Base-by-base conservation (phyloP, 805 yeast species). In the Blastobotrys chiropterorum region DNA sequence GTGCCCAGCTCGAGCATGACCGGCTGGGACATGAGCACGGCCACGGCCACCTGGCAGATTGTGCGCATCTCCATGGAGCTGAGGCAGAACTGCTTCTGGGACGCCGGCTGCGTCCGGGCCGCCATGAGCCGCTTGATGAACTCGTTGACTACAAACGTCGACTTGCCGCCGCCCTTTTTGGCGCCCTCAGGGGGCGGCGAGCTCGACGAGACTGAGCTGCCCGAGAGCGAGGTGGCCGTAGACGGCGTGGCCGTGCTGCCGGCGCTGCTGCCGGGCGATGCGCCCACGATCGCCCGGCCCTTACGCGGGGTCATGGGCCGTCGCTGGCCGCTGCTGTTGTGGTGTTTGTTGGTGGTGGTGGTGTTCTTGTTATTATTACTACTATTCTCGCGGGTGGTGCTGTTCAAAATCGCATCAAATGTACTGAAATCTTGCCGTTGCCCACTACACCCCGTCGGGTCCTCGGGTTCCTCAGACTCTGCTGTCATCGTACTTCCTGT, bases 51-150 rank as follows among this genome's bases (percentile, higher is more conserved):
- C 22, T 85, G 75, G 68, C 97, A 90, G 38, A 90, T 81, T 56
- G 80, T 74, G 31, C 86, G 83, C 56, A 90, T 90, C 65, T 90
- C 96, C 6, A 83, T 75, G 64, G 82, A 85, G 59, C 88, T 87
- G 51, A 90, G 70, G 66, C 96, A 88, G 30, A 90, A 83, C 49
- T 80, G 8, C 21, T 79, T 65, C 85, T 87, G 4, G 94, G 86
- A 63, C 90, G 75, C 67, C 86, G 88, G 3, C 92, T 95, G 6
- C 88, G 80, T 67, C 88, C 87, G 8, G 96, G 95, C 95, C 68
- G 90, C 96, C 55, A 90, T 72, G 50, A 90, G 72, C 56, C 94
- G 74, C 67, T 86, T 95, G 53, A 90, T 89, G 46, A 86, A 73
- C 59, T 86, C 90, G 67, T 89, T 96, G 44, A 90, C 77, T 62